These are phyloP conservation scores for Populus hybrid DNA, from an alignment of 441 rosid genomes.

Conservation along the genomic window DNA sequence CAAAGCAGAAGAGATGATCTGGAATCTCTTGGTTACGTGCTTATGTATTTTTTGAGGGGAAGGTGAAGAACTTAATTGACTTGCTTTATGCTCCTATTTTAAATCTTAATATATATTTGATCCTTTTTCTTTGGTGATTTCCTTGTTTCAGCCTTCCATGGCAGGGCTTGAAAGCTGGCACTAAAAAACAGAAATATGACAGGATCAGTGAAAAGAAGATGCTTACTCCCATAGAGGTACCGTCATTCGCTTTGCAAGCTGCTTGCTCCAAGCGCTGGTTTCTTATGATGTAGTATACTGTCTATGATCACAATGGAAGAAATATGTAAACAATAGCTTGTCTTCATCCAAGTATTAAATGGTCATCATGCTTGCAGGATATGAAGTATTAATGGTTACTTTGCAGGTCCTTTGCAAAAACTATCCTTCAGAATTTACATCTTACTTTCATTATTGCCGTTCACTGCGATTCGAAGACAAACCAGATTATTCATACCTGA, in stretches of 20 bases:
- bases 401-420: conserved; percentile 88
- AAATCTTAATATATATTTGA: conserved; percentile 12
- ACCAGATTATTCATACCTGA: conserved; percentile 91
- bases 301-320: background rate
- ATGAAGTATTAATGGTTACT: conserved; percentile 5
- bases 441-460: conserved; percentile 93
- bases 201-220: conserved; percentile 91
- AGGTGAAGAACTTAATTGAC: conserved; percentile 40
- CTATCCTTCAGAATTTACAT: conserved; percentile 80
- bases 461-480: conserved; percentile 91
- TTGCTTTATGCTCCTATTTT: background rate
- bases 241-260: conserved; percentile 18
- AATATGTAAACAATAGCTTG: background rate
- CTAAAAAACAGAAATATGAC: conserved; percentile 90
- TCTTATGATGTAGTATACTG: background rate
- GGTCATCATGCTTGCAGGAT: background rate
- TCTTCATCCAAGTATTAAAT: background rate
- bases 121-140: conserved; percentile 4
- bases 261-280: background rate
- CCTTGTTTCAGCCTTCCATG: conserved; percentile 71
- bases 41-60: conserved; percentile 89
- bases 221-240: conserved; percentile 76
- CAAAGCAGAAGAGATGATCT: conserved; percentile 95
- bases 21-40: conserved; percentile 90
- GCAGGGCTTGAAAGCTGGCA: conserved; percentile 92